Base-by-base conservation (phyloP, 2,329 filamentous ascomycete genomes). In the Epichloe hybrida region DNA sequence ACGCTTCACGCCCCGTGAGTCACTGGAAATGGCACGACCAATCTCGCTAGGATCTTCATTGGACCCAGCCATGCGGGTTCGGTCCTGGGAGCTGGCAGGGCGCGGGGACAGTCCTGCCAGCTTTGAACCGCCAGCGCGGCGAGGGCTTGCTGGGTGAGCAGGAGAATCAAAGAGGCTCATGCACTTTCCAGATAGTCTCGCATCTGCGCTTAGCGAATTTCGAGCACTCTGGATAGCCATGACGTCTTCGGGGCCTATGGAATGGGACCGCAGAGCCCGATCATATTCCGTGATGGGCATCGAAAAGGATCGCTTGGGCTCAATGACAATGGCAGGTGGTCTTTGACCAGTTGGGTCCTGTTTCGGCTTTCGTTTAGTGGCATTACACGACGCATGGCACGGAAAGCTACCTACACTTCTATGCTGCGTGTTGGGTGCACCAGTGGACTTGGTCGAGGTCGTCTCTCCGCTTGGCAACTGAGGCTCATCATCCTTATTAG, bases 21-120 rank as follows among this genome's bases (percentile, higher is more conserved):
- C 77, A 54, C 74, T 78, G 2, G 79, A 80, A 46, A 83, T 75
- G 45, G 80, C 80, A 17, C 75, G 73, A n/a, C 79, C 80, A 52
- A 83, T 82, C 51, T 76, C 72, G n/a, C 69, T 65, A 0, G 74
- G 70, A 52, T 76, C 70, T 1, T 74, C 69, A 13, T 68, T 63
- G 3, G 60, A 63, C 21, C 61, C 59, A 9, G 66, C 58, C 48
- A 66, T 57, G 23, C 64, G 66, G 43, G 67, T 73, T 21, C 75
- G 72, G 6, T 70, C 77, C 42, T 81, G 77, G 6, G 71, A 72
- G 58, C 79, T 83, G n/a, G 76, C 77, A 20, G 80, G 80, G 38
- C 80, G 71, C 0, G 80, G 80, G 2, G 77, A 79, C 43, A 83
- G 66, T 0, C 80, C 80, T 2, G 69, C 69, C 55, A 76, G 68